Base-by-base conservation (phyloP, 2,329 filamentous ascomycete species). In the Chalaropsis thielavioides region DNA sequence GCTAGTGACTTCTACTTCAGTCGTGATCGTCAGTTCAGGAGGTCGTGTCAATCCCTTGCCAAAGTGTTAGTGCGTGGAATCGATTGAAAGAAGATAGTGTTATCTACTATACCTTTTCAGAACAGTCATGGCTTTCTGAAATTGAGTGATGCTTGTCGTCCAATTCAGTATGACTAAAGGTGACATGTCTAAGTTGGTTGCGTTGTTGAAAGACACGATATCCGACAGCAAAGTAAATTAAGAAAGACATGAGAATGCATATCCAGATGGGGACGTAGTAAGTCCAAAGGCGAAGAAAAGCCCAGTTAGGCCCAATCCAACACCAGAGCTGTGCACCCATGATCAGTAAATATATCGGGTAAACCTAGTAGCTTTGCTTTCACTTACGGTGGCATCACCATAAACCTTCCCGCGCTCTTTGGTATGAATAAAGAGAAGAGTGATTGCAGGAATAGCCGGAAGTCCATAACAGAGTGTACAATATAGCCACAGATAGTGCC, bases 401-500 rank as follows among this genome's bases (percentile, higher is more conserved):
- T 83, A 84, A 0, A 82, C 74, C 1, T 73, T 72, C 0, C 76
- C 75, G 15, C 73, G 72, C 13, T 69, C 67, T 4, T 72, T 68
- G 44, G 70, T 72, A 31, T 74, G 74, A 63, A 88, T 74, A 59
- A 88, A 79, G 35, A 91, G 78, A 67, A 88, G 84, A 22, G 81
- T 75, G 35, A 92, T 71, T 0, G 87, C 82, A 8, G 88, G 86
- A 41, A 88, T 72, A 38, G 87, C 83, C 0, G 89, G 88, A 0
- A 88, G 70, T 0, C 88, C 88, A 66, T 91, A 94, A 72, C 87
- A 90, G 59, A 85, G 75, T 1, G 85, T 62, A 44, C 85, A 79
- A 72, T 92, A 92, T 61, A 84, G 79, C 80, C 86, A 89, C 70
- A 86, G 81, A 72, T 88, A 88, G 59, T 81, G 81, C n/a, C 82